These are phyloP conservation scores for Plasmodium coatneyi DNA, from an alignment of 169 alveolate genomes.

Conservation along the genomic window DNA sequence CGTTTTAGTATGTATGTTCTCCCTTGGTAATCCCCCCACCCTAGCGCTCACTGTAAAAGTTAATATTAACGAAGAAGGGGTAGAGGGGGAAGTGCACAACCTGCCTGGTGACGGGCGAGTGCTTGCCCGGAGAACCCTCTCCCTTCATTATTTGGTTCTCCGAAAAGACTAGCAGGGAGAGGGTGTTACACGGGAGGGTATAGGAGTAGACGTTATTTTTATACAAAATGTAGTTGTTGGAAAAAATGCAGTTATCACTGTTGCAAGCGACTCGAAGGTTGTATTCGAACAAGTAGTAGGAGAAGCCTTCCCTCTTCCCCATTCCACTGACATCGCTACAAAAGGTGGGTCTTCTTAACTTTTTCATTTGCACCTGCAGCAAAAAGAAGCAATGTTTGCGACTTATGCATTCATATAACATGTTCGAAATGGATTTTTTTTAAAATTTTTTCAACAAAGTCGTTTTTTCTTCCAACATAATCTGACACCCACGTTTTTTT, in stretches of 20 bases:
- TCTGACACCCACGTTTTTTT: constrained; percentile 63
- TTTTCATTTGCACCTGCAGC: constrained; percentile 49
- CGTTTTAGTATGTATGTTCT: not conserved
- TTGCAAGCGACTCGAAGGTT: constrained; percentile 41
- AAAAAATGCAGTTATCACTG: constrained; percentile 58
- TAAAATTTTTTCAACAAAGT: constrained; percentile 46
- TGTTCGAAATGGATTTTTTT: constrained; percentile 47
- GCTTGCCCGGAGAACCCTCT: not conserved
- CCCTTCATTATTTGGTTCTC: constrained; percentile 48
- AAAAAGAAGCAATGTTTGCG: constrained; percentile 43
- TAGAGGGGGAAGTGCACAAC: constrained; percentile 50
- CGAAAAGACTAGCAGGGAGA: constrained; percentile 56
- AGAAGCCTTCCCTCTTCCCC: not conserved
- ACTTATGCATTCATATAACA: constrained; percentile 65
- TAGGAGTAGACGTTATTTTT: constrained; percentile 57
- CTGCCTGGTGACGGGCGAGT: constrained; percentile 28
- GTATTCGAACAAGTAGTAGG: constrained; percentile 43
- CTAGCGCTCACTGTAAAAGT: constrained; percentile 31
- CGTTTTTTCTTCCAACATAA: constrained; percentile 58
- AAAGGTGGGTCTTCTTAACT: constrained; percentile 29
- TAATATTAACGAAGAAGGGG: constrained; percentile 59
- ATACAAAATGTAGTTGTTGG: constrained; percentile 41
- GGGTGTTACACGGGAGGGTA: constrained; percentile 23
- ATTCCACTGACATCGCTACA: constrained; percentile 9
- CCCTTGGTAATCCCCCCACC: not conserved